phyloP scores from a whole-genome alignment of 805 yeast species.

The Candida fluviatilis region DNA sequence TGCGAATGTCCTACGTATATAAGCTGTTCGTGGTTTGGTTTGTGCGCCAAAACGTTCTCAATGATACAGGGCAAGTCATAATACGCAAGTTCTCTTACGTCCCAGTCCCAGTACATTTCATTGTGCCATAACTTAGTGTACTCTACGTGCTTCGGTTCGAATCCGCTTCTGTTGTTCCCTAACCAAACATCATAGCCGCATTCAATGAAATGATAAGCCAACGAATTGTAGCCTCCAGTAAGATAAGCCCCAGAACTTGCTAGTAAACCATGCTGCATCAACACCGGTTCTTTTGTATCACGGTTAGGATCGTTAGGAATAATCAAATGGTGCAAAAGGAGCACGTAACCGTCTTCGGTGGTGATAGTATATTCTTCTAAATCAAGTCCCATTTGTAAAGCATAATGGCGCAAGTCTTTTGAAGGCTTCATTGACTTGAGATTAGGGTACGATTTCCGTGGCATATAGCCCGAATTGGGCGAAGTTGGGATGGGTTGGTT shows the following conservation, averaged over 20 bases:
- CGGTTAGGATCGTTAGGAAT: constrained; percentile 40
- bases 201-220: constrained; percentile 53
- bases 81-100: constrained; percentile 74
- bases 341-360: constrained; percentile 76
- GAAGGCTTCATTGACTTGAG: constrained; percentile 27
- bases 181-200: constrained; percentile 84
- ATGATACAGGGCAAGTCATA: constrained; percentile 75
- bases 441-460: constrained; percentile 33
- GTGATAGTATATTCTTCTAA: constrained; percentile 55
- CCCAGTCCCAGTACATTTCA: constrained; percentile 88
- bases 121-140: constrained; percentile 32
- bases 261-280: constrained; percentile 80
- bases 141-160: constrained; percentile 57
- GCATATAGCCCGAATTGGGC: constrained; percentile 21
- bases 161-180: constrained; percentile 88
- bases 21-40: constrained; percentile 42
- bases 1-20: constrained; percentile 83
- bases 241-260: constrained; percentile 85
- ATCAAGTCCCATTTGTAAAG: constrained; percentile 54
- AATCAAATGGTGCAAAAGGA: constrained; percentile 61
- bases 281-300: constrained; percentile 51
- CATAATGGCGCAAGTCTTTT: constrained; percentile 62
- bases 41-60: constrained; percentile 48
- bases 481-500: constrained; percentile 20
- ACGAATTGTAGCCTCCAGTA: constrained; percentile 74